Conservation (phyloP, 2,329 filamentous ascomycete species). For the Cercospora sesami region DNA sequence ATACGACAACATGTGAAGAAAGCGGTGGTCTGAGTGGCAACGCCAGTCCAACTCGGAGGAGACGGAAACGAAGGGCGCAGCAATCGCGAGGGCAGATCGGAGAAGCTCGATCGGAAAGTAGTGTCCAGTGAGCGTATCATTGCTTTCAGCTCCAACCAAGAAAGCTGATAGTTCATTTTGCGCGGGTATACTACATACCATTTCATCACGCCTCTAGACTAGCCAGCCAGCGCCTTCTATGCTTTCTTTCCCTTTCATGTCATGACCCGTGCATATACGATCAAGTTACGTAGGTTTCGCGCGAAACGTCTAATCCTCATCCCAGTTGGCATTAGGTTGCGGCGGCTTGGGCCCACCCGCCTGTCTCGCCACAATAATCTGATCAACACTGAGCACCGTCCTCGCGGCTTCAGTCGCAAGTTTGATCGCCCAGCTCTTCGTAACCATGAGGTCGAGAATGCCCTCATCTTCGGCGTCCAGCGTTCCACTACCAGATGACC, state of each 20-base stretch:
- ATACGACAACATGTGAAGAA: not conserved
- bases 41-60: not conserved
- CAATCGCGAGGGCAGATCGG: not conserved
- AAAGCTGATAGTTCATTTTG: conserved; percentile 3
- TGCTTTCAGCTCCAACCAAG: not conserved
- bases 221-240: conserved; percentile 4
- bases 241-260: not conserved
- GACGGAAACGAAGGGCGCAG: not conserved
- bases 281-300: not conserved
- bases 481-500: conserved; percentile 78
- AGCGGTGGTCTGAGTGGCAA: not conserved
- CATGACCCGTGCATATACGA: not conserved
- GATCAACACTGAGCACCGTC: conserved; percentile 93
- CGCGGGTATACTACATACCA: conserved; percentile 4
- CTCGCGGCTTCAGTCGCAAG: conserved; percentile 91
- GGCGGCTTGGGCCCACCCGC: conserved; percentile 97
- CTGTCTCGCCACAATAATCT: conserved; percentile 97
- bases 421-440: conserved; percentile 96
- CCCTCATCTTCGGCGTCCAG: conserved; percentile 84
- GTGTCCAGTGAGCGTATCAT: not conserved
- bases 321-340: conserved; percentile 81
- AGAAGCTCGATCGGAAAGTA: no score
- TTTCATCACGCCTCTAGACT: not conserved
- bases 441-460: conserved; percentile 86
- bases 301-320: conserved; percentile 53